Evolutionary conservation across 305 asterid species (phyloP).

Genomic region (Salvia sclarea): DNA sequence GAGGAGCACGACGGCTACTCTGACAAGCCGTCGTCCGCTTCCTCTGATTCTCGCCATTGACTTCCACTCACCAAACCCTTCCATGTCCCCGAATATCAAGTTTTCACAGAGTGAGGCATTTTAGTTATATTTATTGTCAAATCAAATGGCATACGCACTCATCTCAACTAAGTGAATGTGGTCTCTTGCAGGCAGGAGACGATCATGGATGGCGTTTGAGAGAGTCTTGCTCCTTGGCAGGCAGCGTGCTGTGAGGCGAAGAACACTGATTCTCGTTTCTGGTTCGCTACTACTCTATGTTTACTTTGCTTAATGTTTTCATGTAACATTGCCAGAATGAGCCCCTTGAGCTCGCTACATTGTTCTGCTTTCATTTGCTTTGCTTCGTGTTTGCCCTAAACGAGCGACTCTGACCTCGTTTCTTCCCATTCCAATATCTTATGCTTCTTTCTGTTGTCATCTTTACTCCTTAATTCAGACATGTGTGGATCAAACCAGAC

Average conservation of each 20-base stretch:
- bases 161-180: constrained; percentile 1
- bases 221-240: constrained; percentile 47
- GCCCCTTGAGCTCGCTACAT: constrained; percentile 39
- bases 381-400: constrained; percentile 16
- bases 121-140: too few relatives aligned
- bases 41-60: constrained; percentile 95
- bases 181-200: constrained; percentile 16
- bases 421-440: constrained; percentile 27
- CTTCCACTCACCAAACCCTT: constrained; percentile 32
- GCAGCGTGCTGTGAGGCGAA: constrained; percentile 41
- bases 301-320: constrained; percentile 30
- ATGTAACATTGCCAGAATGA: constrained; percentile 27
- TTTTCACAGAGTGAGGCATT: too few relatives aligned
- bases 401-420: constrained; percentile 32
- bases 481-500: not conserved
- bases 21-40: constrained; percentile 96
- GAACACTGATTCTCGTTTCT: constrained; percentile 46
- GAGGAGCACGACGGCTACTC: constrained; percentile 98
- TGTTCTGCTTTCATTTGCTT: not conserved
- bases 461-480: constrained; percentile 22
- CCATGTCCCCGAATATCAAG: not conserved
- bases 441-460: constrained; percentile 27
- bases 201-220: constrained; percentile 37
- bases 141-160: not conserved
- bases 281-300: constrained; percentile 44